Conservation (phyloP, 2,329 filamentous ascomycete genomes). For the Thielaviopsis ethacetica region DNA sequence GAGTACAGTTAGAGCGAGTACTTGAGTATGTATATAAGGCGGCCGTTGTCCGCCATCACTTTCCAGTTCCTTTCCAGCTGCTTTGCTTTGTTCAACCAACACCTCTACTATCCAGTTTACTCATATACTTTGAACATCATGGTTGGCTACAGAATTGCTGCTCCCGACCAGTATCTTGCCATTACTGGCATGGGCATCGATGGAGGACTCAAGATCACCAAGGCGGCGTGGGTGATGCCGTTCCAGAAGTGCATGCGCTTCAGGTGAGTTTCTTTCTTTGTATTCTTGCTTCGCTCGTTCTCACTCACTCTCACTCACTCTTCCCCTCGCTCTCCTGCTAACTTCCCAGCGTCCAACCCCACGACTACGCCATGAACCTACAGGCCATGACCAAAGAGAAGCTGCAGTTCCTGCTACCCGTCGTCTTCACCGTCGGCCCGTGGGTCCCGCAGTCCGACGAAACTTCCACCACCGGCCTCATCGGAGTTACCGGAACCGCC, state of each 20-base stretch:
- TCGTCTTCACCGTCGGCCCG: slow-evolving; percentile 75
- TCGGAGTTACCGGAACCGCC: too few species aligned
- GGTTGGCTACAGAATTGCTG: slow-evolving; percentile 48
- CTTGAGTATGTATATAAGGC: too few species aligned
- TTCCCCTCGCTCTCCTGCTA: background rate
- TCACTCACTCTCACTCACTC: too few species aligned
- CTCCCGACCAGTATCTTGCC: slow-evolving; percentile 72
- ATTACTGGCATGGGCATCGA: slow-evolving; percentile 65
- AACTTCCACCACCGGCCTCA: slow-evolving; percentile 10
- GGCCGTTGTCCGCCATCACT: too few species aligned
- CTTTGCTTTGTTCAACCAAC: too few species aligned
- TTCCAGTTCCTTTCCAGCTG: too few species aligned
- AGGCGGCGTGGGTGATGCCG: slow-evolving; percentile 57
- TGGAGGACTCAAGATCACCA: slow-evolving; percentile 54
- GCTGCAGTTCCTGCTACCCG: slow-evolving; percentile 64
- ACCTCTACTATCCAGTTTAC: too few species aligned
- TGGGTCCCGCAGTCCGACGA: slow-evolving; percentile 46
- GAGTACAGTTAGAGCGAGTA: too few species aligned
- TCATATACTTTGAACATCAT: slow-evolving; percentile 20
- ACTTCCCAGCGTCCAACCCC: slow-evolving; percentile 44
- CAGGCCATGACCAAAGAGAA: slow-evolving; percentile 87
- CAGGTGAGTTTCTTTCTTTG: slow-evolving; percentile 13
- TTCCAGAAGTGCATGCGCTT: slow-evolving; percentile 49
- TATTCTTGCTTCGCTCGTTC: too few species aligned
- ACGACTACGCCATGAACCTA: slow-evolving; percentile 68